Conservation (phyloP, 805 yeast genomes). For the Starmera dryadoides region DNA sequence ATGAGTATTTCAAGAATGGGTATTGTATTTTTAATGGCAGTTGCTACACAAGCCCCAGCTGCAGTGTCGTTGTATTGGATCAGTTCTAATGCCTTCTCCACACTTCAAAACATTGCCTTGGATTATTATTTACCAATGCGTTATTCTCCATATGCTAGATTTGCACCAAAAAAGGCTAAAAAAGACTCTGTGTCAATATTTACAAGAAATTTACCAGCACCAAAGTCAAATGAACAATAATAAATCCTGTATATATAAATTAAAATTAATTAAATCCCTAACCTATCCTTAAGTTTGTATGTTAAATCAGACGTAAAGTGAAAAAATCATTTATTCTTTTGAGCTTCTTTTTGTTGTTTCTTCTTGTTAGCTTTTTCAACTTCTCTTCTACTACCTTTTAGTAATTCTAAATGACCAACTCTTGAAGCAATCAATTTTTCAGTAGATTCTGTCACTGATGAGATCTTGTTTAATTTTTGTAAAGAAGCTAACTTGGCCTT, state of each 20-base stretch:
- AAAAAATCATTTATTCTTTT: constrained; percentile 8
- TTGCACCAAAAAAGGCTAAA: not conserved
- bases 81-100: constrained; percentile 72
- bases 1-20: constrained; percentile 69
- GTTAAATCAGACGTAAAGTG: too few species aligned
- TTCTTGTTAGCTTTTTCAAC: constrained; percentile 55
- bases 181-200: constrained; percentile 6
- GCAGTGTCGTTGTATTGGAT: constrained; percentile 87
- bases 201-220: constrained; percentile 2
- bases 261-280: not conserved
- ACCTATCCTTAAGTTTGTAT: too few species aligned
- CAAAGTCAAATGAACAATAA: not conserved
- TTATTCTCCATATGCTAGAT: constrained; percentile 7
- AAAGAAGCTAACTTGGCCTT: constrained; percentile 45
- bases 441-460: constrained; percentile 49
- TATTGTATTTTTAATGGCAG: constrained; percentile 73
- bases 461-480: constrained; percentile 47
- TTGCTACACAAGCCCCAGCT: constrained; percentile 80
- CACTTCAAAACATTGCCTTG: constrained; percentile 65
- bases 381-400: constrained; percentile 86
- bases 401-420: constrained; percentile 88
- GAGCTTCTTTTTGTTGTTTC: constrained; percentile 22
- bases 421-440: constrained; percentile 82
- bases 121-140: constrained; percentile 33
- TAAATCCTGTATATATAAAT: not conserved